Evolutionary conservation across 768 basidiomycete species (phyloP).

Genomic region (Boletus pseudo-olivaceus): DNA sequence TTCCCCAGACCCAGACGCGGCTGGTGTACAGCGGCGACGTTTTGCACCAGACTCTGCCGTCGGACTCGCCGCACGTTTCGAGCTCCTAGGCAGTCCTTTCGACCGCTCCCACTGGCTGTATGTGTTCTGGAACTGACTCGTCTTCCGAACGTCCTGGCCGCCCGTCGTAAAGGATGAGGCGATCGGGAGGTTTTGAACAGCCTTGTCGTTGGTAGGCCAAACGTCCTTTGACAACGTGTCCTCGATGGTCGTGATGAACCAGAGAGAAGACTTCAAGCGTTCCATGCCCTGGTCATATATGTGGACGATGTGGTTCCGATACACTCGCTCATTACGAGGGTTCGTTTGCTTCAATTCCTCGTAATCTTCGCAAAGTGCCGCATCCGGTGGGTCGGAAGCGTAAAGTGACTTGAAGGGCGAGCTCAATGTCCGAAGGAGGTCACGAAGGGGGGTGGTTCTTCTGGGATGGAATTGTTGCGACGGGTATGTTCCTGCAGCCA

Average conservation of each 20-base stretch:
- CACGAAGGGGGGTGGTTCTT: not conserved
- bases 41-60: not conserved
- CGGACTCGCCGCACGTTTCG: not conserved
- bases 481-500: not conserved
- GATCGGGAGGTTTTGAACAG: not conserved
- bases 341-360: not conserved
- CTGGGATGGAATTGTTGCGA: not conserved
- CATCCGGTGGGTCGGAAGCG: not conserved
- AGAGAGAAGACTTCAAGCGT: not conserved
- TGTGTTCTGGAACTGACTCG: not conserved
- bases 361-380: not conserved
- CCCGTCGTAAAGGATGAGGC: not conserved
- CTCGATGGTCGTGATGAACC: not conserved
- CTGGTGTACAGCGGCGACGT: not conserved
- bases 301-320: not conserved
- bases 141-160: not conserved
- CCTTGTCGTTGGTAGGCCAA: constrained; percentile 1
- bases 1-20: not conserved
- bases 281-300: not conserved
- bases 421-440: not conserved
- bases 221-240: not conserved
- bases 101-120: not conserved
- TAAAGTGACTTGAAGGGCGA: not conserved
- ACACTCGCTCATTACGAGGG: not conserved
- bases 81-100: not conserved